These are phyloP conservation scores for Sclerotinia borealis DNA, from an alignment of 2,329 filamentous ascomycete species.

Conservation along the genomic window DNA sequence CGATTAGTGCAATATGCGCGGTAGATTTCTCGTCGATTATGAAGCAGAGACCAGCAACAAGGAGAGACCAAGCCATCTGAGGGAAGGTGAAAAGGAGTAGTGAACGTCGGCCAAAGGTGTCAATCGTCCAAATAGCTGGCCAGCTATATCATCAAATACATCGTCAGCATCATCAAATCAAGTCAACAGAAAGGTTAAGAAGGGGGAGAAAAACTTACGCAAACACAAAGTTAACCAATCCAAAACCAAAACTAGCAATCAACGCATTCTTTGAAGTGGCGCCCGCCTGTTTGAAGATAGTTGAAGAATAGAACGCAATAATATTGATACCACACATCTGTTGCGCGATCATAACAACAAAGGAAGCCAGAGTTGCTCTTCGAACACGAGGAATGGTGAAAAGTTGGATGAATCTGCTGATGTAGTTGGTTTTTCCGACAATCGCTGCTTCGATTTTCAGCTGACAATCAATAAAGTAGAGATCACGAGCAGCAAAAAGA, in stretches of 20 bases:
- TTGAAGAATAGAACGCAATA: conserved; percentile 68
- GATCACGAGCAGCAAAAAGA: conserved; percentile 55
- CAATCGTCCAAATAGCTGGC: conserved; percentile 55
- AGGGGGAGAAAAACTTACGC: neutral
- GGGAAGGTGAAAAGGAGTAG: conserved; percentile 60
- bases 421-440: conserved; percentile 42
- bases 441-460: conserved; percentile 35
- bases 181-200: no score
- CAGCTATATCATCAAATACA: conserved; percentile 56
- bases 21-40: conserved; percentile 35
- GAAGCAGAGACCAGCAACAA: conserved; percentile 53
- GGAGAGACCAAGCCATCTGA: conserved; percentile 58
- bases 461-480: conserved; percentile 53
- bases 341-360: conserved; percentile 62
- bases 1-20: conserved; percentile 47
- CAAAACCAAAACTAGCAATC: conserved; percentile 58
- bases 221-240: conserved; percentile 53
- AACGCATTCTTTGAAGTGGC: conserved; percentile 49
- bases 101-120: conserved; percentile 56
- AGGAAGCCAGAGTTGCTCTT: conserved; percentile 69
- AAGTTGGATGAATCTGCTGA: conserved; percentile 56
- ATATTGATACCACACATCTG: conserved; percentile 48
- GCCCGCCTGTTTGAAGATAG: conserved; percentile 52
- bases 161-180: conserved; percentile 29
- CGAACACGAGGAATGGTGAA: conserved; percentile 65